Percentiles rank a stretch among this genome's conserved stretches.
Conservation (phyloP, 306 rosid species). For the Medicago arabica region DNA sequence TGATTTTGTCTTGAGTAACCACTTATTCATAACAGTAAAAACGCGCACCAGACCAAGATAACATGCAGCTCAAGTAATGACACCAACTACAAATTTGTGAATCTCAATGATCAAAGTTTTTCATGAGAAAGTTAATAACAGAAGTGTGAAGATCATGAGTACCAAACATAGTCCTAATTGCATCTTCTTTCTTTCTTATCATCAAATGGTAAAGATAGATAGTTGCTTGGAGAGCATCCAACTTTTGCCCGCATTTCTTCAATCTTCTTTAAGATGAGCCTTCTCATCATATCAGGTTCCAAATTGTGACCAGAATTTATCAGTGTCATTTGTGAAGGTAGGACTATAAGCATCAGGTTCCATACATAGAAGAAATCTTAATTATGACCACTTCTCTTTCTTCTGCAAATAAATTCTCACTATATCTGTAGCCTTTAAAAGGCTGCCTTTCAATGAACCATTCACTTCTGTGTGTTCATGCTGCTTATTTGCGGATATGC, state of each 20-base stretch:
- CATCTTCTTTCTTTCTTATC: neutral
- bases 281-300: no score
- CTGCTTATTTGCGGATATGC: no score
- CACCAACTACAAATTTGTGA: neutral
- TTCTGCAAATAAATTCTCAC: no score
- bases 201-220: neutral
- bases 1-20: neutral
- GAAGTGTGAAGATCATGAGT: neutral
- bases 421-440: no score
- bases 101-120: neutral
- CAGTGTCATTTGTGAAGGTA: no score
- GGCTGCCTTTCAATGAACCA: no score
- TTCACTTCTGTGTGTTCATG: no score
- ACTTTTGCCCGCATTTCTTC: neutral
- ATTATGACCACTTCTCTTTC: no score
- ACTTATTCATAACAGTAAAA: neutral
- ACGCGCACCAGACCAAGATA: neutral
- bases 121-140: neutral
- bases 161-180: neutral
- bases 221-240: neutral
- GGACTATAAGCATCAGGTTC: no score
- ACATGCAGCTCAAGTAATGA: neutral
- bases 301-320: no score
- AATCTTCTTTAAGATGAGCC: neutral
- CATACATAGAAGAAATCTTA: no score